Evolutionary conservation across 306 rosid species (phyloP), one percentile per base, ranked within the genome.

Genomic region (Prunus dulcis): DNA sequence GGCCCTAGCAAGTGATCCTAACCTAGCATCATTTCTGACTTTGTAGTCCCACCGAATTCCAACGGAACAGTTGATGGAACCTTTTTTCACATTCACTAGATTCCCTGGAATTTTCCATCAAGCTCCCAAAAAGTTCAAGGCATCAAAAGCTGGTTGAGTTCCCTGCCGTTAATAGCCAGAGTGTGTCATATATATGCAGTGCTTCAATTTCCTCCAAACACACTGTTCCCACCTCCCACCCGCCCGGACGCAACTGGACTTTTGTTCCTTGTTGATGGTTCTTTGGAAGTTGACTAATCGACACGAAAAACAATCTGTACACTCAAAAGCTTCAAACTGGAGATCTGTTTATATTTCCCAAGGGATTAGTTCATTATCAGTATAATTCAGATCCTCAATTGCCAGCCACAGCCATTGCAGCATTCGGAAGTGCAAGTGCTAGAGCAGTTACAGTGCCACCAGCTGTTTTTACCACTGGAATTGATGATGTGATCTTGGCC

Each of bases 381-480:
- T 73, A 76, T 19, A 86, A 82, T 25, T 8, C 28, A 1, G 45
- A 71, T 57, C 18, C 49, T 15, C 22, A 66, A 9, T 13, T 45
- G 38, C 77, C 72, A 11, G 89, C 84, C 61, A 53, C 61, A 14
- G 89, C 81, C 56, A 72, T 85, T 17, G 72, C 78, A 7, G 84
- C 80, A 19, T 82, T 82, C 62, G 82, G 79, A 14, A 85, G 89
- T 70, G 89, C 84, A 19, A 81, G 78, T 72, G 86, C 86, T 41
- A 81, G 86, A 17, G 78, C 78, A 5, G 82, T 79, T 8, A 51
- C 84, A 17, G 41, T 76, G 28, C 76, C 71, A 2, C 27, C 55
- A 15, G 22, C 84, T 4, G 1, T 80, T 5, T 82, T 85, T 60
- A 38, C 68, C 32, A 28, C 82, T 0, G 80, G 79, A 9, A 79